phyloP scores from a whole-genome alignment of 2,329 filamentous ascomycete genomes.

The Claviceps arundinis region DNA sequence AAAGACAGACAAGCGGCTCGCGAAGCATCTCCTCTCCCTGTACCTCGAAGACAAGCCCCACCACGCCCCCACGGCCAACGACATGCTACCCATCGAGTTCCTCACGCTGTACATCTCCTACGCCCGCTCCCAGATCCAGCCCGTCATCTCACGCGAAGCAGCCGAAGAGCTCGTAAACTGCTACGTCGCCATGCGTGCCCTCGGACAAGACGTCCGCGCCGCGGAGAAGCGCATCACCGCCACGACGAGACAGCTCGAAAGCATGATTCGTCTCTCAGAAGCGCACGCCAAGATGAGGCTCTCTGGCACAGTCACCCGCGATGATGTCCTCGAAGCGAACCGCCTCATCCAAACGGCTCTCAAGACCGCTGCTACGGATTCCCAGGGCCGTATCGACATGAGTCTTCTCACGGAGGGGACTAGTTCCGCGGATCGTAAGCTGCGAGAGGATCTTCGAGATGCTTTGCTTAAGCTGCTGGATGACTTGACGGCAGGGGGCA shows the following conservation, averaged over 20 bases:
- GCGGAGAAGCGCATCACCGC: conserved; percentile 94
- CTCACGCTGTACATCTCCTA: conserved; percentile 96
- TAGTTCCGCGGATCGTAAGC: conserved; percentile 69
- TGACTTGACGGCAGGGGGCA: conserved; percentile 58
- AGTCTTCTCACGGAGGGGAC: conserved; percentile 89
- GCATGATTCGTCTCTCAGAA: conserved; percentile 94
- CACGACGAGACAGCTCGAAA: conserved; percentile 90
- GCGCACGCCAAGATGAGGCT: conserved; percentile 98
- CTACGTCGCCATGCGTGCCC: conserved; percentile 89
- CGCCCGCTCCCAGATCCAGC: conserved; percentile 75
- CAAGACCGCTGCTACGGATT: conserved; percentile 93
- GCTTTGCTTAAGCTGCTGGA: conserved; percentile 65
- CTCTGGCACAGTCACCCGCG: conserved; percentile 56
- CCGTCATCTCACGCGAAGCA: conserved; percentile 65
- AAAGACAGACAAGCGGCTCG: conserved; percentile 72
- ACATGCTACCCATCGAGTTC: conserved; percentile 87
- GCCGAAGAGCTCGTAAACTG: conserved; percentile 72
- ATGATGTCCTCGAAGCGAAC: conserved; percentile 81
- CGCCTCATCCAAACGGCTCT: conserved; percentile 86
- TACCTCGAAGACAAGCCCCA: conserved; percentile 92
- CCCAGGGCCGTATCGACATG: conserved; percentile 93
- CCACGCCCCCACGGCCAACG: conserved; percentile 57
- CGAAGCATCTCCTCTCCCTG: conserved; percentile 87
- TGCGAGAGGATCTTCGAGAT: conserved; percentile 72
- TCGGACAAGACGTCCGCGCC: conserved; percentile 75